A percentile compares a stretch with the other conserved stretches of the same genome.
Conservation (phyloP, 345 rosid species). For the Populus nigra region DNA sequence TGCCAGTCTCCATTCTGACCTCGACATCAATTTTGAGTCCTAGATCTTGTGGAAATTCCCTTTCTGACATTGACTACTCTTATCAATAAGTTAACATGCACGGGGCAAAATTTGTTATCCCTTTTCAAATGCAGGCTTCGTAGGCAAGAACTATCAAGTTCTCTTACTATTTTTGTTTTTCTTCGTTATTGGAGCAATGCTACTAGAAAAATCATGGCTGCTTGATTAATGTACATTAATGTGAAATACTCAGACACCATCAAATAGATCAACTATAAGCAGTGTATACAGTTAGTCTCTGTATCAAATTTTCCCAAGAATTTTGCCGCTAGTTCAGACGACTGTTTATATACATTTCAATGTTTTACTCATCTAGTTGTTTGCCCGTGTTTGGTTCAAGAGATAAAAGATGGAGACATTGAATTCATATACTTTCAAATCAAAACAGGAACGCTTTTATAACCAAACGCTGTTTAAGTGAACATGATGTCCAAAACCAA, state of each 20-base stretch:
- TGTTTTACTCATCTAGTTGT: neutral
- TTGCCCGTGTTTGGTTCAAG: neutral
- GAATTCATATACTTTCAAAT: too few species aligned
- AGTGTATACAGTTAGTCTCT: neutral
- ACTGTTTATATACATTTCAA: neutral
- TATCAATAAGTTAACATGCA: neutral
- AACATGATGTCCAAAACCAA: too few species aligned
- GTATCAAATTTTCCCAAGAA: neutral
- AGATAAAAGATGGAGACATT: too few species aligned
- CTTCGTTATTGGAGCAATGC: neutral
- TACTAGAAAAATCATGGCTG: neutral
- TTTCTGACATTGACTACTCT: neutral
- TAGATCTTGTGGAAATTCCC: neutral
- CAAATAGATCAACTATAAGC: neutral
- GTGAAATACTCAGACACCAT: neutral
- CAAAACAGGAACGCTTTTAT: too few species aligned
- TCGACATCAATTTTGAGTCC: neutral
- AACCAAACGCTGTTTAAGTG: too few species aligned
- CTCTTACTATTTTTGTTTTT: neutral
- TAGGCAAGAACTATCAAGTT: neutral
- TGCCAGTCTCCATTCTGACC: slow-evolving; percentile 89
- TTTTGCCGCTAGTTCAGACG: neutral
- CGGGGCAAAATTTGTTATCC: neutral
- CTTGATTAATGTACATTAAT: neutral
- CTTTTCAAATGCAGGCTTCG: neutral